phyloP scores from a whole-genome alignment of 1,284 basidiomycete species.

The Tilletia walkeri region DNA sequence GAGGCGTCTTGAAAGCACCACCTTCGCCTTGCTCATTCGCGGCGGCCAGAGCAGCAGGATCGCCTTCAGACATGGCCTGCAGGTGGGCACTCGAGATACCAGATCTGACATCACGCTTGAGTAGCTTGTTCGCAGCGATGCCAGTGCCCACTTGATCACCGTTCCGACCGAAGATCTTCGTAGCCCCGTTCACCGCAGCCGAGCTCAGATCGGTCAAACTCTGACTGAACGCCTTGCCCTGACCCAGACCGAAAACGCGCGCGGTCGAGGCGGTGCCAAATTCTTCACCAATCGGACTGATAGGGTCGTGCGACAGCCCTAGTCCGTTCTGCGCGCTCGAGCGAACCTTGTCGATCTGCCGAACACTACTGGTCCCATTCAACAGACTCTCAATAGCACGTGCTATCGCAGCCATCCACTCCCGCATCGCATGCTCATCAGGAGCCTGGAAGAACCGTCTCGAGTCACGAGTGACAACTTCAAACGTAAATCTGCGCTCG shows the following conservation, averaged over 20 bases:
- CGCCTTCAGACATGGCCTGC: constrained; percentile 30
- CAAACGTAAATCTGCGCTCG: constrained; percentile 57
- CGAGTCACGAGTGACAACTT: constrained; percentile 60
- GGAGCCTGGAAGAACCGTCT: constrained; percentile 61
- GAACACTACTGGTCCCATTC: constrained; percentile 56
- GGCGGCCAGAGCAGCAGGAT: constrained; percentile 19
- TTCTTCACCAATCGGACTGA: constrained; percentile 13
- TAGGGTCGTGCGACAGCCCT: neutral
- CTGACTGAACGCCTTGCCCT: constrained; percentile 32
- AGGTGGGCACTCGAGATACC: constrained; percentile 24
- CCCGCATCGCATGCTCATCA: constrained; percentile 58
- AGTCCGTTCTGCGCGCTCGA: constrained; percentile 15
- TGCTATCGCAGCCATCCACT: constrained; percentile 61
- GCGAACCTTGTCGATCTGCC: constrained; percentile 42
- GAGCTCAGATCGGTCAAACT: constrained; percentile 40
- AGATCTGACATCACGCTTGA: neutral
- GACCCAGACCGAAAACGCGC: constrained; percentile 19
- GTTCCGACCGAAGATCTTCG: constrained; percentile 11
- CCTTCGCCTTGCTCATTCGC: neutral
- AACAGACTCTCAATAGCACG: constrained; percentile 61
- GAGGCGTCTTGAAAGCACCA: neutral
- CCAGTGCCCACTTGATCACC: constrained; percentile 3
- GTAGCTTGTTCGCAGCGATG: constrained; percentile 16
- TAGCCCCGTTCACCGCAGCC: constrained; percentile 21
- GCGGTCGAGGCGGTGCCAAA: neutral